Percentiles rank a stretch among this genome's conserved stretches.
Conservation (phyloP, 148 eudicot genomes). For the Pouteria glomerata region DNA sequence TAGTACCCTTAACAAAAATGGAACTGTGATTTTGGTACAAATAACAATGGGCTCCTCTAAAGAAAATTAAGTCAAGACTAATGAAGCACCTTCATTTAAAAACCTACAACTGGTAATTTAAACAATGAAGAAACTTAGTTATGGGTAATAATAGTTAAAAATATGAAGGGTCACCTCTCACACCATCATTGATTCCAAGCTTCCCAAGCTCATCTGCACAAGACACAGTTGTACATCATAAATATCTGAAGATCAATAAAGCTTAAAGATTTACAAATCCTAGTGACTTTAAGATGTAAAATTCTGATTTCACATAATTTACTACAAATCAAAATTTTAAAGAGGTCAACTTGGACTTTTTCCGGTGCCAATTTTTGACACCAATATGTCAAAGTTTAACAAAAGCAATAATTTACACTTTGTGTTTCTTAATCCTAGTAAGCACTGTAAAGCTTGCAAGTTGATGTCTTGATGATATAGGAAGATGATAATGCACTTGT, state of each 20-base stretch:
- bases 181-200: constrained; percentile 72
- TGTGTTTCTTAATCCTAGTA: neutral
- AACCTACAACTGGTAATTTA: neutral
- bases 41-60: neutral
- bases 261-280: constrained; percentile 1
- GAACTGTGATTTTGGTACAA: neutral
- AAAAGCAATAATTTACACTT: neutral
- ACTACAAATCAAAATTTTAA: neutral
- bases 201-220: constrained; percentile 80
- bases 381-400: neutral
- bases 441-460: neutral
- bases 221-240: constrained; percentile 15
- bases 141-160: neutral
- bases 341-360: neutral
- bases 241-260: constrained; percentile 1
- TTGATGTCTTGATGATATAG: neutral
- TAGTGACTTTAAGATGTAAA: neutral
- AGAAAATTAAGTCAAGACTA: neutral
- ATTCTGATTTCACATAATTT: neutral
- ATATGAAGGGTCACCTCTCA: constrained; percentile 47
- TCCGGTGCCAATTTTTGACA: neutral
- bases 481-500: neutral
- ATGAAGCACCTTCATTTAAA: neutral
- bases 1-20: neutral
- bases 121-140: neutral